These are phyloP conservation scores for Thyridium curvatum DNA, from an alignment of 2,329 filamentous ascomycete genomes.

Conservation along the genomic window DNA sequence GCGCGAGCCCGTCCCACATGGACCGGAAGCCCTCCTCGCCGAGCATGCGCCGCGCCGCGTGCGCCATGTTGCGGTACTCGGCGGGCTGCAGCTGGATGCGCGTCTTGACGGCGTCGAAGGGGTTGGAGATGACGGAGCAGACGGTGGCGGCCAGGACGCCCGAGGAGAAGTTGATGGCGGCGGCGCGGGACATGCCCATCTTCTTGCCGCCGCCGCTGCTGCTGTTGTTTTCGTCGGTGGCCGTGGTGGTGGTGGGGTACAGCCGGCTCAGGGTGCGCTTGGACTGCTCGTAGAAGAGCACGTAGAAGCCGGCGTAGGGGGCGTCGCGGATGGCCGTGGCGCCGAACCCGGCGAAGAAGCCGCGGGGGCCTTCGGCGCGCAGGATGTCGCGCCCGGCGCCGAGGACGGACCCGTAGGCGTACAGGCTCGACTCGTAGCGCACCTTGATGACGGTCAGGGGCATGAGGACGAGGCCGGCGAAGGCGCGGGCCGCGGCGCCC, in stretches of 20 bases:
- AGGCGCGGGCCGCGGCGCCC: slow-evolving; percentile 75
- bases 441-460: slow-evolving; percentile 96
- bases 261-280: slow-evolving; percentile 54
- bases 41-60: slow-evolving; percentile 72
- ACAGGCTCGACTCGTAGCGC: slow-evolving; percentile 84
- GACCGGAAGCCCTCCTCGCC: slow-evolving; percentile 72
- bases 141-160: slow-evolving; percentile 74
- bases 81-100: slow-evolving; percentile 83
- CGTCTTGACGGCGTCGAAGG: slow-evolving; percentile 95
- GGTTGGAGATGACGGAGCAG: slow-evolving; percentile 87
- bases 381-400: slow-evolving; percentile 71
- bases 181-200: slow-evolving; percentile 39
- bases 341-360: slow-evolving; percentile 91
- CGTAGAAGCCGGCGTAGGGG: slow-evolving; percentile 93
- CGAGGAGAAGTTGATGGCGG: slow-evolving; percentile 77
- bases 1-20: slow-evolving; percentile 76
- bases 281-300: slow-evolving; percentile 84
- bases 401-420: slow-evolving; percentile 71
- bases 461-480: slow-evolving; percentile 88
- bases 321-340: slow-evolving; percentile 90
- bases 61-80: slow-evolving; percentile 75
- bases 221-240: neutral
- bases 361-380: slow-evolving; percentile 64
- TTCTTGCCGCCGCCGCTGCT: slow-evolving; percentile 1
- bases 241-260: slow-evolving; percentile 4